phyloP scores from a whole-genome alignment of 2,329 filamentous ascomycete species.

The Pseudogymnoascus sp. region DNA sequence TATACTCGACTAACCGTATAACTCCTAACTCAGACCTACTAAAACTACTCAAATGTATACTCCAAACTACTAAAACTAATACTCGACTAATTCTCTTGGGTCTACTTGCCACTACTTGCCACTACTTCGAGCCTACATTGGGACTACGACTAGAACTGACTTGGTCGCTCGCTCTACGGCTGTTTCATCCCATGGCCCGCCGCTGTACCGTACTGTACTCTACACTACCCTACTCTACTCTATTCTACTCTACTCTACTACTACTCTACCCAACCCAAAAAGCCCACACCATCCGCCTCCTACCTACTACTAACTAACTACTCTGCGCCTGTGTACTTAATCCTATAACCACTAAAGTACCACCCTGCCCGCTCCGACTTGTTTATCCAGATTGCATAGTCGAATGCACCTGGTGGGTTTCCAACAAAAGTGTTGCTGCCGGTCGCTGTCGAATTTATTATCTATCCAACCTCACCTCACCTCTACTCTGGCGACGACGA shows the following conservation, averaged over 20 bases:
- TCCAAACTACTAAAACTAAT: no score
- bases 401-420: constrained; percentile 8
- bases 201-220: not conserved
- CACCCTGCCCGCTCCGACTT: constrained; percentile 7
- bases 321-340: not conserved
- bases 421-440: constrained; percentile 1
- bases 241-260: not conserved
- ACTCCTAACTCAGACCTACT: not conserved
- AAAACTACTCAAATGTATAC: not conserved
- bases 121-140: not conserved
- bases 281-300: not conserved
- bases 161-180: constrained; percentile 5
- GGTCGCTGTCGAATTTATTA: not conserved
- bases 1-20: not conserved
- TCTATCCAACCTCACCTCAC: not conserved
- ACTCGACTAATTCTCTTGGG: not conserved
- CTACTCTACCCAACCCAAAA: not conserved
- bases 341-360: constrained; percentile 7
- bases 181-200: constrained; percentile 7
- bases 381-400: constrained; percentile 8
- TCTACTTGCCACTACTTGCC: constrained; percentile 3
- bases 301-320: not conserved
- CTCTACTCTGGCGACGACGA: not conserved
- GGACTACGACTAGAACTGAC: not conserved
- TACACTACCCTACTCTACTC: not conserved